A percentile compares a stretch with the other conserved stretches of the same genome.
Evolutionary conservation across 768 basidiomycete genomes (phyloP).

Genomic region (Kwoniella bestiolae): DNA sequence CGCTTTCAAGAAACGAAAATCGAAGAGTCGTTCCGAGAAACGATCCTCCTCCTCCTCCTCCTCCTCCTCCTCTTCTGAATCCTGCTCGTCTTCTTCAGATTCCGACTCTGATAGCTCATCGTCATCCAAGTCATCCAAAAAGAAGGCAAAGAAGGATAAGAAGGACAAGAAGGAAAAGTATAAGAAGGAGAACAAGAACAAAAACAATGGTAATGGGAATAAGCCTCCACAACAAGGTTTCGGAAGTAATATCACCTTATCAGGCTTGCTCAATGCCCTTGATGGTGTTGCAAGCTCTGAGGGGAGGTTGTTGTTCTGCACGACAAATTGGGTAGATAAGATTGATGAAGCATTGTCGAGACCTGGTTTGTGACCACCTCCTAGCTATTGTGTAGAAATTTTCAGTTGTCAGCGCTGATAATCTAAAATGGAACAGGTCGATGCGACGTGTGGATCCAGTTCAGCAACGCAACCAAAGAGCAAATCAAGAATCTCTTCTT

Average conservation of each 20-base stretch:
- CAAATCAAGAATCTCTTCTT: constrained; percentile 35
- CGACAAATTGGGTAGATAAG: constrained; percentile 7
- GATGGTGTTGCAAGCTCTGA: constrained; percentile 20
- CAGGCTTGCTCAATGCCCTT: constrained; percentile 19
- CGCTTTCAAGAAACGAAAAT: constrained; percentile 7
- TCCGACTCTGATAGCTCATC: neutral
- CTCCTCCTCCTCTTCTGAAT: constrained; percentile 1
- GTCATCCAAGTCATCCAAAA: no score
- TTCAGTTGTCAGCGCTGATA: no score
- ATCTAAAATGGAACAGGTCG: constrained; percentile 10
- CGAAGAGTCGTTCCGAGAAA: neutral
- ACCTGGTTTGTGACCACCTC: neutral
- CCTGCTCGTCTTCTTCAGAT: neutral
- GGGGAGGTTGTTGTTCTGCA: constrained; percentile 17
- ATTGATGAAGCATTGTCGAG: constrained; percentile 17
- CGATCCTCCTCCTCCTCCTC: neutral
- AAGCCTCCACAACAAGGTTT: neutral
- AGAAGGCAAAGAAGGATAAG: no score
- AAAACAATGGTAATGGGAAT: neutral
- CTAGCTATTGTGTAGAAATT: no score
- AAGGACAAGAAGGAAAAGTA: neutral
- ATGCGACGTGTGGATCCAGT: constrained; percentile 91
- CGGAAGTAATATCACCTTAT: constrained; percentile 6
- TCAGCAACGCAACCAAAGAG: constrained; percentile 79
- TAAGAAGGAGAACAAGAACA: neutral